A percentile compares a stretch with the other conserved stretches of the same genome.
These are phyloP conservation scores for Anthostomella pinea DNA, from an alignment of 2,329 filamentous ascomycete species.

Conservation along the genomic window DNA sequence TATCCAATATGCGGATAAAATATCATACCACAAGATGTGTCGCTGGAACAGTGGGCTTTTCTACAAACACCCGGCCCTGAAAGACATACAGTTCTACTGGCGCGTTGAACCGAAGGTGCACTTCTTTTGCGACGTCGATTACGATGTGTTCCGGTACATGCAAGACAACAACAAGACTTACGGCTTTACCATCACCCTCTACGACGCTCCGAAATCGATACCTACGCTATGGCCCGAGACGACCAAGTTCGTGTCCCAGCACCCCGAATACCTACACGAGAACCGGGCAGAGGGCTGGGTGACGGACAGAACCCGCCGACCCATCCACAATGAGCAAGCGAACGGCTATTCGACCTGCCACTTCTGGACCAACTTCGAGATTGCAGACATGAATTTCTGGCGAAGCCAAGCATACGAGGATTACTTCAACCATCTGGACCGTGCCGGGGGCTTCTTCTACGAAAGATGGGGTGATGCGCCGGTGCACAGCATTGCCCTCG, in stretches of 20 bases:
- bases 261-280: conserved; percentile 75
- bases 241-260: conserved; percentile 79
- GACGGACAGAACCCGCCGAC: conserved; percentile 71
- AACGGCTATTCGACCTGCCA: conserved; percentile 97
- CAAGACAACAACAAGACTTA: conserved; percentile 98
- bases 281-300: conserved; percentile 90
- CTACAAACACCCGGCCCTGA: conserved; percentile 89
- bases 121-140: conserved; percentile 98
- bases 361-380: conserved; percentile 99
- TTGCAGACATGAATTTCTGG: conserved; percentile 92
- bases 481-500: conserved; percentile 90
- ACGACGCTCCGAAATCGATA: conserved; percentile 85
- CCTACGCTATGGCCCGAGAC: conserved; percentile 95
- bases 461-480: conserved; percentile 98
- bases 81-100: conserved; percentile 90
- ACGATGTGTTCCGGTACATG: conserved; percentile 98
- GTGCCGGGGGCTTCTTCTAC: conserved; percentile 96
- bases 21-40: conserved; percentile 98
- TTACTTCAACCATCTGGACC: conserved; percentile 93
- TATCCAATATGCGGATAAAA: conserved; percentile 85
- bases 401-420: conserved; percentile 85
- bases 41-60: conserved; percentile 98
- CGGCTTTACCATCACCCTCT: conserved; percentile 96
- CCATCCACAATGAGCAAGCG: conserved; percentile 74
- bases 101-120: conserved; percentile 97